Base-by-base conservation (phyloP, 2,329 filamentous ascomycete genomes). In the Fusarium redolens region DNA sequence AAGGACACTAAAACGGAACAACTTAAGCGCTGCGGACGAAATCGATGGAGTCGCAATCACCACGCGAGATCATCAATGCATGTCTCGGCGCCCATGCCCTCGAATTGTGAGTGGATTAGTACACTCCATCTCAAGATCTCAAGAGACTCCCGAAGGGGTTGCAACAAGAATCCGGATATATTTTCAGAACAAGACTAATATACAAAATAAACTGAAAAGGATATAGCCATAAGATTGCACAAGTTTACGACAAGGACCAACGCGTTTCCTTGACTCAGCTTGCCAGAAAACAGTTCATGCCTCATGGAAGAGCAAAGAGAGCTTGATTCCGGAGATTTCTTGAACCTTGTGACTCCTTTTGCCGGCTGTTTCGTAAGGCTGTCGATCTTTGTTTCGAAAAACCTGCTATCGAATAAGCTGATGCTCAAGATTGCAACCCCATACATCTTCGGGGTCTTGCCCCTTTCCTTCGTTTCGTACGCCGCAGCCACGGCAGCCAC, bases 51-150 rank as follows among this genome's bases (percentile, higher is more conserved):
- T 67, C 54, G 60, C 52, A 71, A 59, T 59, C 40, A 61, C 48
- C 51, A 62, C 61, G 51, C 68, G 45, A 71, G 70, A 73, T 71
- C 70, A 55, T 48, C 66, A 63, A 67, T 54, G 70, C 57, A 73
- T 73, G 70, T 73, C 70, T 72, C 70, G 57, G 66, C 47, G 70
- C 28, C 43, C 40, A 58, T 58, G 70, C 68, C 59, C 61, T 61
- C 59, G 65, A 65, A 56, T 33, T 4, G 33, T n/a, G 50, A 40
- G 33, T 54, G 50, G 18, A 40, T 40, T 54, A 17, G 50, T 30
- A 17, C 63, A 63, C 67, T 65, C 72, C 74, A 73, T 68, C 67
- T 57, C 33, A 41, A 60, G 61, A 66, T 61, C 71, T 66, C 47
- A 22, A 50, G 44, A 65, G 55, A 50, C 55, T 58, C 31, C 55